These are phyloP conservation scores for Phaeoacremonium minimum DNA, from an alignment of 2,329 filamentous ascomycete species.

Conservation along the genomic window DNA sequence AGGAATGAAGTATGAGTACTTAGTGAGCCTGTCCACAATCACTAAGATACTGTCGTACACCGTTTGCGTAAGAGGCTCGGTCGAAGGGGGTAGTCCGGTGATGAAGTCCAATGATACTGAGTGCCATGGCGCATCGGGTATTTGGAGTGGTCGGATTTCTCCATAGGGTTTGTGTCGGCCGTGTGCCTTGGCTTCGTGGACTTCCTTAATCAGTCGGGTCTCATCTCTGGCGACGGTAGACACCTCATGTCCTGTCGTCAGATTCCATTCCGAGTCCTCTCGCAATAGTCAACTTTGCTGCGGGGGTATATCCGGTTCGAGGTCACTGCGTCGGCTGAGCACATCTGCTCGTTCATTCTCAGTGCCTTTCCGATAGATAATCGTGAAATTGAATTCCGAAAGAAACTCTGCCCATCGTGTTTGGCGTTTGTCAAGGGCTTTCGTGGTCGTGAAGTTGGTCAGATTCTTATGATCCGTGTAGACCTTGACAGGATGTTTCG, in stretches of 20 bases:
- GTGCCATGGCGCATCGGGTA: conserved; percentile 2
- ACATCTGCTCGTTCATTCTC: conserved; percentile 13
- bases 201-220: neutral
- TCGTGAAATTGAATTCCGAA: conserved; percentile 16
- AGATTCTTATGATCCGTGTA: conserved; percentile 20
- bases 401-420: conserved; percentile 17
- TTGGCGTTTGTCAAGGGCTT: conserved; percentile 18
- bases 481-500: conserved; percentile 8
- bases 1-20: conserved; percentile 7
- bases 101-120: conserved; percentile 9
- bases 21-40: conserved; percentile 7
- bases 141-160: conserved; percentile 4
- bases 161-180: conserved; percentile 6
- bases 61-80: neutral
- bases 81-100: conserved; percentile 6
- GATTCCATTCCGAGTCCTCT: neutral
- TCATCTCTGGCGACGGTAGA: no score
- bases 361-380: conserved; percentile 13
- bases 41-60: conserved; percentile 6
- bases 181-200: neutral
- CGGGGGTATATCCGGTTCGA: no score
- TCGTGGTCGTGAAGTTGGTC: conserved; percentile 18
- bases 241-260: conserved; percentile 1
- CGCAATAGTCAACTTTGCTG: no score
- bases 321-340: conserved; percentile 9